A percentile compares a stretch with the other conserved stretches of the same genome.
phyloP scores from a whole-genome alignment of 306 rosid species.

The Prosopis cineraria region DNA sequence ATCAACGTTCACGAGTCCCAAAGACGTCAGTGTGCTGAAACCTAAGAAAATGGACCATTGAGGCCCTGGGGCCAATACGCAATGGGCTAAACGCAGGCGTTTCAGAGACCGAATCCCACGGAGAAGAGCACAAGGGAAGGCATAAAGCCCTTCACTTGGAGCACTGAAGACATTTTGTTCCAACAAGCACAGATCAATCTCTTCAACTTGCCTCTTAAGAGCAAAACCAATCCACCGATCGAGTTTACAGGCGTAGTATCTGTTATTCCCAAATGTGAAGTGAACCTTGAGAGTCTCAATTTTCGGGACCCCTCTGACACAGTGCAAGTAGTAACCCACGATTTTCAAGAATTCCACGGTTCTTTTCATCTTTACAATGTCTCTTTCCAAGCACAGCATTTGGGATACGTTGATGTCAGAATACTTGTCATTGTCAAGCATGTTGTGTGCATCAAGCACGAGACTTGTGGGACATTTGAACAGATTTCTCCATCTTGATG shows the following conservation, averaged over 20 bases:
- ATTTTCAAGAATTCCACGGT: background rate
- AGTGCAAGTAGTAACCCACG: slow-evolving; percentile 30
- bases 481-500: slow-evolving; percentile 30
- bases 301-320: slow-evolving; percentile 10
- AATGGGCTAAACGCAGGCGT: slow-evolving; percentile 35
- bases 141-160: background rate
- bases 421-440: slow-evolving; percentile 23
- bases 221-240: slow-evolving; percentile 37
- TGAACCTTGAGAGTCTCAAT: slow-evolving; percentile 22
- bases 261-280: slow-evolving; percentile 32
- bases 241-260: background rate
- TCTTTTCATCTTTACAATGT: slow-evolving; percentile 11
- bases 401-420: background rate
- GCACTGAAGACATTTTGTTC: slow-evolving; percentile 30
- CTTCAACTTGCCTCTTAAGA: slow-evolving; percentile 25
- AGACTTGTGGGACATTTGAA: slow-evolving; percentile 30
- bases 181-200: slow-evolving; percentile 41
- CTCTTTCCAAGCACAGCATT: background rate
- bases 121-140: slow-evolving; percentile 41
- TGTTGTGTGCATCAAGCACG: slow-evolving; percentile 32
- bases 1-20: slow-evolving; percentile 38
- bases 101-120: slow-evolving; percentile 3
- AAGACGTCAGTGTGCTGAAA: slow-evolving; percentile 20
- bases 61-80: slow-evolving; percentile 31
- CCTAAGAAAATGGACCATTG: background rate